These are phyloP conservation scores for Cyberlindnera mrakii DNA, from an alignment of 805 yeast genomes.

Conservation along the genomic window DNA sequence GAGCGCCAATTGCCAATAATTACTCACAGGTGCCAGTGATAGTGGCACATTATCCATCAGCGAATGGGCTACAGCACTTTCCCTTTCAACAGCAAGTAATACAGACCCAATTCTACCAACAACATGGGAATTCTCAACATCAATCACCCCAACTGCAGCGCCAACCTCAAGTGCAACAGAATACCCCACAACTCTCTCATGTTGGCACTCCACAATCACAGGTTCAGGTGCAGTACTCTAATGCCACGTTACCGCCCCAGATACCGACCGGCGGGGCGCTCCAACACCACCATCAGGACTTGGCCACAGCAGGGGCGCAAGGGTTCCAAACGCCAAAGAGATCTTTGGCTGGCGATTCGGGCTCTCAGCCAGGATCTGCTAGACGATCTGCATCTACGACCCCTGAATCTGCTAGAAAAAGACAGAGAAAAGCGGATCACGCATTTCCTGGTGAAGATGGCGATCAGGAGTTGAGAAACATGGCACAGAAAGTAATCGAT, in stretches of 20 bases:
- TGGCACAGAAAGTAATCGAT: slow-evolving; percentile 26
- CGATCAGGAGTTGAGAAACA: slow-evolving; percentile 30
- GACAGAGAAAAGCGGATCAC: slow-evolving; percentile 22
- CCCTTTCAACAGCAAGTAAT: slow-evolving; percentile 12
- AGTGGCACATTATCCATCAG: slow-evolving; percentile 18
- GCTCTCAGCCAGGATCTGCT: not conserved
- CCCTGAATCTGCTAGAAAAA: slow-evolving; percentile 21
- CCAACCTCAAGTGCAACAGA: not conserved
- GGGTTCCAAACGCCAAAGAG: slow-evolving; percentile 22
- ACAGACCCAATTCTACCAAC: slow-evolving; percentile 7
- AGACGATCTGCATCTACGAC: slow-evolving; percentile 4
- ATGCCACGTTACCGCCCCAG: not conserved
- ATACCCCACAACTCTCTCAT: not conserved
- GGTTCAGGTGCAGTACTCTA: not conserved
- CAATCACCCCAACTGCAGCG: slow-evolving; percentile 6
- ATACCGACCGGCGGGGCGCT: not conserved
- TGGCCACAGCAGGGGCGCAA: slow-evolving; percentile 6
- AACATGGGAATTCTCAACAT: slow-evolving; percentile 1
- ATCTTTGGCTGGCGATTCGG: slow-evolving; percentile 8
- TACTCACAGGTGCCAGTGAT: slow-evolving; percentile 14
- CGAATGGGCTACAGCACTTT: slow-evolving; percentile 9
- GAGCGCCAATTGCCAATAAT: not conserved
- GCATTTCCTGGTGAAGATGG: slow-evolving; percentile 27
- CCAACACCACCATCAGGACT: not conserved
- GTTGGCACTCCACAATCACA: slow-evolving; percentile 1